These are phyloP conservation scores for Tephrocybe sp. DNA, from an alignment of 768 basidiomycete genomes.

Conservation along the genomic window DNA sequence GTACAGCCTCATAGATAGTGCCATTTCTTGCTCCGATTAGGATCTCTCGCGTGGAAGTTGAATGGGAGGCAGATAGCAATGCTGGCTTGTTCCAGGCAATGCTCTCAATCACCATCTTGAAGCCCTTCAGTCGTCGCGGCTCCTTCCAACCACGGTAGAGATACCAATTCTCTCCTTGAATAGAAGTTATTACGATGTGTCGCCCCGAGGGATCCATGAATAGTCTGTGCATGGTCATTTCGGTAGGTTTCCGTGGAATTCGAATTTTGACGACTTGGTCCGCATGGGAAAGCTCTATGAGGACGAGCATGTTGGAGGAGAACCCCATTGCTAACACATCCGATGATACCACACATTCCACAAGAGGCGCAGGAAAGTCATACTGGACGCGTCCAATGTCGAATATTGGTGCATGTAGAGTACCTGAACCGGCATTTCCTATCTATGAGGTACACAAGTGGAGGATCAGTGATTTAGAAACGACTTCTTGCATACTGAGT, in stretches of 20 bases:
- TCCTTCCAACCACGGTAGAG: constrained; percentile 81
- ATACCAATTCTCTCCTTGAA: constrained; percentile 93
- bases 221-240: constrained; percentile 76
- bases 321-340: constrained; percentile 88
- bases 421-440: constrained; percentile 25
- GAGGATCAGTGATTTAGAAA: neutral
- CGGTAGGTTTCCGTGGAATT: constrained; percentile 71
- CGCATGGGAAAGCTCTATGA: constrained; percentile 87
- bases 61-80: constrained; percentile 60
- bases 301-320: constrained; percentile 70
- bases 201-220: constrained; percentile 93
- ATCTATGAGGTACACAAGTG: constrained; percentile 24
- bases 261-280: constrained; percentile 84
- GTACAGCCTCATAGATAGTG: constrained; percentile 81
- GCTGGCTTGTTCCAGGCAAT: constrained; percentile 87
- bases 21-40: constrained; percentile 87
- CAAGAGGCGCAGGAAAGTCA: constrained; percentile 79
- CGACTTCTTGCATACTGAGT: constrained; percentile 20
- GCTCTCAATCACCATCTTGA: constrained; percentile 88
- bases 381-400: constrained; percentile 90
- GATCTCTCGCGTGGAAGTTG: constrained; percentile 80
- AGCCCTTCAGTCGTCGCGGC: constrained; percentile 72
- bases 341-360: constrained; percentile 81
- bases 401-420: constrained; percentile 60
- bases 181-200: constrained; percentile 85